Conservation (phyloP, 202 grass and related monocot genomes). For the Carex sylvatica region DNA sequence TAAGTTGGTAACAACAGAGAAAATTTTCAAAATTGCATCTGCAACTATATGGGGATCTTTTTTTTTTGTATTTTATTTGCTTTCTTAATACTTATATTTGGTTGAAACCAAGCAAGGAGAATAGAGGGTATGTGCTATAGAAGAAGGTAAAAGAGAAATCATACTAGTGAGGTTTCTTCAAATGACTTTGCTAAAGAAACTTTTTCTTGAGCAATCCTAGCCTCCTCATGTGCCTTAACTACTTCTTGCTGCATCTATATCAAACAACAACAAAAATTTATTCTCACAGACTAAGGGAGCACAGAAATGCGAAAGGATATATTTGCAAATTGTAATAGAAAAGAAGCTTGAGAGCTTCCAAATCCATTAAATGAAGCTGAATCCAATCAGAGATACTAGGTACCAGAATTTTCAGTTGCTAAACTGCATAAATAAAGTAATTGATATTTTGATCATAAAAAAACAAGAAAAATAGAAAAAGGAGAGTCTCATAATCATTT, state of each 20-base stretch:
- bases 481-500: neutral
- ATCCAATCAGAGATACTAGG: neutral
- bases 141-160: slow-evolving; percentile 7
- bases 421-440: neutral
- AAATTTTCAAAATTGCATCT: neutral
- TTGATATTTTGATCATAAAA: slow-evolving; percentile 1
- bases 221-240: too few relatives aligned
- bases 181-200: slow-evolving; percentile 31
- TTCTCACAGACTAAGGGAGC: neutral
- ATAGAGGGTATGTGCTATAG: neutral
- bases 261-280: neutral
- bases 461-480: slow-evolving; percentile 6
- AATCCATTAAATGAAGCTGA: neutral
- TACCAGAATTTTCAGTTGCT: neutral
- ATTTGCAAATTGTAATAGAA: neutral
- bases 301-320: neutral
- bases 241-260: slow-evolving; percentile 45
- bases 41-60: neutral
- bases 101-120: neutral
- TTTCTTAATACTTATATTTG: slow-evolving; percentile 15
- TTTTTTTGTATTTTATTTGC: neutral
- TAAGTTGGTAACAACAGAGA: neutral
- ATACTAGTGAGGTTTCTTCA: slow-evolving; percentile 41
- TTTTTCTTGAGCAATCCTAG: slow-evolving; percentile 26
- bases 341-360: neutral